Base-by-base conservation (phyloP, 345 rosid genomes). In the Microthlaspi erraticum region DNA sequence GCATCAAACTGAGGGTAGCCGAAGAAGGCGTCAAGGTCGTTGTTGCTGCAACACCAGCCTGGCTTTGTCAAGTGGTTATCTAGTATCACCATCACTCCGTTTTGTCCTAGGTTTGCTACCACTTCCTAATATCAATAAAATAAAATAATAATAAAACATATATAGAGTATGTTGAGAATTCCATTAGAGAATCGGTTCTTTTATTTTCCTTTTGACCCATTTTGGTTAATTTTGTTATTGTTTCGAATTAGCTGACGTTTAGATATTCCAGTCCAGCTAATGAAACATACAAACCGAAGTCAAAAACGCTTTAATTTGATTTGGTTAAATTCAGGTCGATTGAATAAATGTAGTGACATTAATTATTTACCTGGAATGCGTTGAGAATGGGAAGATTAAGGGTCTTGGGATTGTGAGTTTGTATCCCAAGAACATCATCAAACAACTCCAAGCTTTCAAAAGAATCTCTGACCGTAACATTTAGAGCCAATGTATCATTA, bases 61-160 rank as follows among this genome's bases (percentile, higher is more conserved):
- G 98, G 96, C 46, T 70, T 81, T 80, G 87, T 90, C 23, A 93
- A 33, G 81, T 93, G 96, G 75, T 90, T 90, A 81, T 93, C 97
- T 2, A 88, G 58, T 60, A 92, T 87, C 74, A 88, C 95, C 96
- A 90, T 84, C 60, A 93, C 81, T 13, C 80, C 74, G 75, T 85
- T 81, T 12, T 74, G 71, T 16, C 88, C 91, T 3, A 92, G 92
- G 73, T 70, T 81, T 12, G 81, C 61, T 66, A 92, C 98, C 73
- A 89, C 96, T 46, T 73, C 86, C 98, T 92, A 84, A 61, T 57
- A 52, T 2, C 17, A 26, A 50, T 2, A 51, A 53, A n/a, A 6
- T 3, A 52, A 29, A 52, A 12, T 6, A 26, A 26, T 26, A 7
- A 7, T 53, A n/a, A 23, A 26, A n/a, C 31, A 12, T 4, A 38